phyloP scores from a whole-genome alignment of 768 basidiomycete genomes.

The Psilocybe azurescens region DNA sequence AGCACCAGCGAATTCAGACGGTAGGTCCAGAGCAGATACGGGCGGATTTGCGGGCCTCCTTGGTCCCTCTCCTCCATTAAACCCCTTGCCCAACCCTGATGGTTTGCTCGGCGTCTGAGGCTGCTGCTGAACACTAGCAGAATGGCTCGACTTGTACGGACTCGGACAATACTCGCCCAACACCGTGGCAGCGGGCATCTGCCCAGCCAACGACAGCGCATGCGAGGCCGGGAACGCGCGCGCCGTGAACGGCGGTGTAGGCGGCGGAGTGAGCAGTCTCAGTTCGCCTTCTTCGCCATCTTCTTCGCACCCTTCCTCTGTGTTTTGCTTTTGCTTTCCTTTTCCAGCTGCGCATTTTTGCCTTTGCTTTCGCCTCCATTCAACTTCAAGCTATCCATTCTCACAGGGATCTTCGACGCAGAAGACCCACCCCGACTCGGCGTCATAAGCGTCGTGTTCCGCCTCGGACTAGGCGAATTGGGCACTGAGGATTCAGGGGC shows the following conservation, averaged over 20 bases:
- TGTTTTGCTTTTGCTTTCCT: background rate
- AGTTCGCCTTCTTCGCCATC: conserved; percentile 25
- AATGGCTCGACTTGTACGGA: conserved; percentile 25
- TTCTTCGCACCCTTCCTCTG: conserved; percentile 22
- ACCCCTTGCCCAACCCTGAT: background rate
- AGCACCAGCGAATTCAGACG: background rate
- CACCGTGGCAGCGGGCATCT: background rate
- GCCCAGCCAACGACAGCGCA: conserved; percentile 16
- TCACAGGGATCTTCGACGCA: background rate
- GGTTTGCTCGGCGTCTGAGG: background rate
- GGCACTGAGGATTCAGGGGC: conserved; percentile 10
- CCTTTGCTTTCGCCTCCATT: background rate
- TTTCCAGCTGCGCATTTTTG: too few species aligned
- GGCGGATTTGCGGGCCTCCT: conserved; percentile 12
- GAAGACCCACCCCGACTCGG: too few species aligned
- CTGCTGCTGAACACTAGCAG: background rate
- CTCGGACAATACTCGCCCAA: conserved; percentile 23
- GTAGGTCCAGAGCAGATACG: background rate
- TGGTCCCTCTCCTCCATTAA: background rate
- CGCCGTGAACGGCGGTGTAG: conserved; percentile 29
- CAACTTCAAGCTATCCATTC: conserved; percentile 4
- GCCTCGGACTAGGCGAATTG: background rate
- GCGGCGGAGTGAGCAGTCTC: conserved; percentile 29
- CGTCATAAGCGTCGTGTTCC: conserved; percentile 19
- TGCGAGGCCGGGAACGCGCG: conserved; percentile 20